Conservation (phyloP, 73 alveolate species). For the Paramecium sonneborni region DNA sequence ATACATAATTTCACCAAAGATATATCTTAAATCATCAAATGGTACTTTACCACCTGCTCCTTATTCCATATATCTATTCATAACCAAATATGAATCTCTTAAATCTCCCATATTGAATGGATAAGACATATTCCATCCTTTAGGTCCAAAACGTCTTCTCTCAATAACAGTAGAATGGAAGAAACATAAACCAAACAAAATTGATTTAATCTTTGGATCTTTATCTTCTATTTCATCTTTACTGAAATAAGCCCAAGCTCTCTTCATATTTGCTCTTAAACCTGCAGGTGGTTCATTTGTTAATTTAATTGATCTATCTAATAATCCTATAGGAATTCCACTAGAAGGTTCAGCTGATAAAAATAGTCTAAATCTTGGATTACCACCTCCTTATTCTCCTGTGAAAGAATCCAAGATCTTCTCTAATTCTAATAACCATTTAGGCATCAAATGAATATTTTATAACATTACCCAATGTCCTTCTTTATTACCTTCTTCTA, state of each 20-base stretch:
- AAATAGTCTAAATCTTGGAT: slow-evolving; percentile 98
- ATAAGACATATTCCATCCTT: slow-evolving; percentile 99
- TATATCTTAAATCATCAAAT: slow-evolving; percentile 97
- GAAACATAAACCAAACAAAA: slow-evolving; percentile 99
- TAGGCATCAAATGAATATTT: slow-evolving; percentile 99
- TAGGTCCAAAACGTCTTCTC: slow-evolving; percentile 99
- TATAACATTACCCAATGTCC: slow-evolving; percentile 99
- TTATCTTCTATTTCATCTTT: slow-evolving; percentile 99
- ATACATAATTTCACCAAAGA: slow-evolving; percentile 99
- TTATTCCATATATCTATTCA: slow-evolving; percentile 93
- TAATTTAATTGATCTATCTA: slow-evolving; percentile 99
- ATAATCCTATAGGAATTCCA: slow-evolving; percentile 98
- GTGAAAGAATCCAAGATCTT: slow-evolving; percentile 98
- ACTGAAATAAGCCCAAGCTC: slow-evolving; percentile 99
- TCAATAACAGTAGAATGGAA: slow-evolving; percentile 99
- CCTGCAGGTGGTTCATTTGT: slow-evolving; percentile 99
- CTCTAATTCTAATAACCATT: slow-evolving; percentile 96
- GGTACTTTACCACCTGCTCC: slow-evolving; percentile 97
- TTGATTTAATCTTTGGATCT: slow-evolving; percentile 97
- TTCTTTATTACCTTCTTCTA: slow-evolving; percentile 98
- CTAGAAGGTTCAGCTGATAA: slow-evolving; percentile 86
- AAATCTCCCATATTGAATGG: slow-evolving; percentile 99
- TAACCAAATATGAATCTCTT: slow-evolving; percentile 99
- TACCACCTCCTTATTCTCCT: slow-evolving; percentile 94
- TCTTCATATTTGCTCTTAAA: slow-evolving; percentile 98